Evolutionary conservation across 768 basidiomycete species (phyloP).

Genomic region (Megacollybia marginata): DNA sequence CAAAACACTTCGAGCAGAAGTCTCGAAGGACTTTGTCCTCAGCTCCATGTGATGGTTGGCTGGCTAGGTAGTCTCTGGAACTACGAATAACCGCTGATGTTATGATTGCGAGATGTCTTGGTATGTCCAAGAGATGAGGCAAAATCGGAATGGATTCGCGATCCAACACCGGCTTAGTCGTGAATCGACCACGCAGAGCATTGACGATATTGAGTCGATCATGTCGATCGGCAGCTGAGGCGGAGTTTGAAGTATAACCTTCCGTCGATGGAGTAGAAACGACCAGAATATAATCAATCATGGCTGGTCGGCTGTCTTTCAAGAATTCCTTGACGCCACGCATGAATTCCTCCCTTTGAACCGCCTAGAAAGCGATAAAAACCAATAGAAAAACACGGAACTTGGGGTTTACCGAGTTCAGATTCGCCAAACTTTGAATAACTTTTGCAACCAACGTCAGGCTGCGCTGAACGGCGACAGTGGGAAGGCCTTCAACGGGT

Average conservation of each 20-base stretch:
- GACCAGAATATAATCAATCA: slow-evolving; percentile 72
- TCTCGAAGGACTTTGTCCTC: slow-evolving; percentile 40
- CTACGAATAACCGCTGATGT: slow-evolving; percentile 71
- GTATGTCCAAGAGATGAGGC: slow-evolving; percentile 71
- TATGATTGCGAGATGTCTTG: slow-evolving; percentile 70
- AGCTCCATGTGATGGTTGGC: slow-evolving; percentile 21
- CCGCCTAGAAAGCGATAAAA: slow-evolving; percentile 28
- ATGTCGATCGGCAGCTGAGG: slow-evolving; percentile 30
- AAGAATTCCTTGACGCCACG: slow-evolving; percentile 70
- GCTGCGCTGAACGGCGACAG: slow-evolving; percentile 62
- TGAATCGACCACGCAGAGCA: slow-evolving; percentile 49
- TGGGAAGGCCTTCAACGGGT: slow-evolving; percentile 51
- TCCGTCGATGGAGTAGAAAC: slow-evolving; percentile 51
- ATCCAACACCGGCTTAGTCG: slow-evolving; percentile 47
- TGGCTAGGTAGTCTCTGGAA: slow-evolving; percentile 35
- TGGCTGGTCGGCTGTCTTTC: slow-evolving; percentile 50
- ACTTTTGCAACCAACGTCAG: slow-evolving; percentile 82
- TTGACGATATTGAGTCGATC: slow-evolving; percentile 48
- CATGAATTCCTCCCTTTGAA: slow-evolving; percentile 81
- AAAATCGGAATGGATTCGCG: slow-evolving; percentile 66
- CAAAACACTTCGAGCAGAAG: slow-evolving; percentile 54
- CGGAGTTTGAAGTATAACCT: not conserved
- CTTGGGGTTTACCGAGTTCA: slow-evolving; percentile 52
- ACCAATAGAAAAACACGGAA: slow-evolving; percentile 1
- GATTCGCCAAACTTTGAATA: slow-evolving; percentile 83